Percentiles rank a stretch among this genome's conserved stretches.
Conservation (phyloP, 2,329 filamentous ascomycete genomes). For the Stromatinia cepivora region DNA sequence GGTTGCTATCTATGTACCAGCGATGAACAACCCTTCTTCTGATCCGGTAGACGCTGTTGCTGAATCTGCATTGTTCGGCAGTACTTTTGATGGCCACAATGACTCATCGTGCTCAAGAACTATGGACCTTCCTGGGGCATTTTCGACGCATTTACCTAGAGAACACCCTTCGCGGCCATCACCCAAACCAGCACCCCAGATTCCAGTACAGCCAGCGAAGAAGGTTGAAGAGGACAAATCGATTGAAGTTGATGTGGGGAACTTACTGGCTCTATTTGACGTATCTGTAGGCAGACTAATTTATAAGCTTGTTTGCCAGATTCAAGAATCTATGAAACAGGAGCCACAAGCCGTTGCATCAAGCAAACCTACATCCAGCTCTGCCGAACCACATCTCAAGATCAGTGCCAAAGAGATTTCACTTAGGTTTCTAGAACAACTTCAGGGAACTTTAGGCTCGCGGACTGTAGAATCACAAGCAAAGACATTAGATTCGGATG, state of each 20-base stretch:
- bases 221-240: constrained; percentile 23
- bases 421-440: constrained; percentile 39
- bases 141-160: constrained; percentile 50
- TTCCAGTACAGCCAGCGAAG: background rate
- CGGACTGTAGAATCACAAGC: constrained; percentile 17
- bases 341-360: constrained; percentile 15
- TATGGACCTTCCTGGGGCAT: constrained; percentile 61
- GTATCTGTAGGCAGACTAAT: constrained; percentile 40
- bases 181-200: background rate
- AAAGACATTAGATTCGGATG: constrained; percentile 30
- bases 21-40: constrained; percentile 16
- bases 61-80: constrained; percentile 25
- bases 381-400: constrained; percentile 27
- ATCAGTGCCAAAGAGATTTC: constrained; percentile 37
- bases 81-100: constrained; percentile 31
- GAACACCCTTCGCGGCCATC: background rate
- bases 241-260: constrained; percentile 38
- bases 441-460: constrained; percentile 36
- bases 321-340: constrained; percentile 34
- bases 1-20: constrained; percentile 41
- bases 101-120: constrained; percentile 41
- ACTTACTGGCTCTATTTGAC: constrained; percentile 39
- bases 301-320: constrained; percentile 36
- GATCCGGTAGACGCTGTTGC: constrained; percentile 19
- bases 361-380: constrained; percentile 21